Evolutionary conservation across 768 basidiomycete genomes (phyloP), one percentile per base, ranked within the genome.

Genomic region (Hypholoma fasciculare): DNA sequence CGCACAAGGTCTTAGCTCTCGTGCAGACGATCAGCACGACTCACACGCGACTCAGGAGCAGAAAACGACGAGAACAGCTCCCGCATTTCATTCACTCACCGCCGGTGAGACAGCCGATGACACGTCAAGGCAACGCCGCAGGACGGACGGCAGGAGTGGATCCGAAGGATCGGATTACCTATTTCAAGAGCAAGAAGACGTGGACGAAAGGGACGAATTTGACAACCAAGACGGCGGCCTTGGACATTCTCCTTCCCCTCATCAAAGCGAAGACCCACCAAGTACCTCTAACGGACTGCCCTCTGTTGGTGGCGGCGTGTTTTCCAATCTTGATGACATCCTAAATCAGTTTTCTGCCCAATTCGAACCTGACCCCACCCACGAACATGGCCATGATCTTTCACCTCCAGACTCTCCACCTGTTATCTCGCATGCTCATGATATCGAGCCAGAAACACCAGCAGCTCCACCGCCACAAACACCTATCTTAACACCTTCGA

Each of bases 81-180:
- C 90, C 49, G 85, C 89, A 2, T 92, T 92, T 66, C 90, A 91
- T 69, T 90, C 88, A 13, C 82, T 91, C 16, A 90, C 87, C 16
- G 83, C 85, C 38, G 81, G 76, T 47, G 81, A 82, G 61, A 65
- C 71, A 43, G 71, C 72, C 37, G 68, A 71, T 13, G 62, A 61
- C 37, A 65, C 67, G 59, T 67, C 67, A 52, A 68, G 68, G 60
- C 70, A 69, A 57, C 67, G 72, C 59, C 70, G 71, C 58, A 69
- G 72, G 60, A 67, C 62, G 50, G 75, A 73, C 50, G 72, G 69
- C 60, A 77, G 70, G 62, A 76, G 70, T 65, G 71, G 67, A 59
- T 71, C 79, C 16, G 82, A 85, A 65, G 82, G 78, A 48, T 73
- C 83, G 52, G 83, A 85, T 67, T 80, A 85, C 66, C 66, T 85